Evolutionary conservation across 768 basidiomycete species (phyloP).

Genomic region (Scleroderma bovista): DNA sequence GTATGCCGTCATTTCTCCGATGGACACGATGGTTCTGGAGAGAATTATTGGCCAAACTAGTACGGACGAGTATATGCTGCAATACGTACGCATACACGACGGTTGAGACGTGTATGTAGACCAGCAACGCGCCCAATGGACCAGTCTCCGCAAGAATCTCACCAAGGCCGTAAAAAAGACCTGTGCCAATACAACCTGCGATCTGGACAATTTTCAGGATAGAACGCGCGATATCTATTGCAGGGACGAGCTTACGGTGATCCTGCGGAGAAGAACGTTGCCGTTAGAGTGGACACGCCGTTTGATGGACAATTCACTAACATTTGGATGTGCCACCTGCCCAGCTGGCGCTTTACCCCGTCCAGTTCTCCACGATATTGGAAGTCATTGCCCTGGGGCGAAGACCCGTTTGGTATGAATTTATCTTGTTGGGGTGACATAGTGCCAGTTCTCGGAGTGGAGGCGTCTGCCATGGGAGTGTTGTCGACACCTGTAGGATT

Average conservation of each 20-base stretch:
- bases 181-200: constrained; percentile 27
- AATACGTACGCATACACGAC: constrained; percentile 25
- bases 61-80: neutral
- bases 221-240: neutral
- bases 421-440: constrained; percentile 1
- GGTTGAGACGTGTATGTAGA: constrained; percentile 22
- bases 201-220: too few species aligned
- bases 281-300: neutral
- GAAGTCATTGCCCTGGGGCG: constrained; percentile 3
- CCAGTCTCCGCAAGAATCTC: constrained; percentile 21
- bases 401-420: neutral
- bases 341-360: constrained; percentile 14
- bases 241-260: constrained; percentile 12
- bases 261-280: constrained; percentile 8
- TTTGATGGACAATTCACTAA: neutral
- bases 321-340: constrained; percentile 19
- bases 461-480: too few species aligned
- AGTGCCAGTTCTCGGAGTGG: too few species aligned
- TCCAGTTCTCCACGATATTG: constrained; percentile 11
- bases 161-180: constrained; percentile 28
- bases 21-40: constrained; percentile 21
- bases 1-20: constrained; percentile 26
- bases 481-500: too few species aligned
- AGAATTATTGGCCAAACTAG: neutral
- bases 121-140: constrained; percentile 25